Evolutionary conservation across 83 land plant genomes (phyloP).

Genomic region (Diphasiastrum complanatum): DNA sequence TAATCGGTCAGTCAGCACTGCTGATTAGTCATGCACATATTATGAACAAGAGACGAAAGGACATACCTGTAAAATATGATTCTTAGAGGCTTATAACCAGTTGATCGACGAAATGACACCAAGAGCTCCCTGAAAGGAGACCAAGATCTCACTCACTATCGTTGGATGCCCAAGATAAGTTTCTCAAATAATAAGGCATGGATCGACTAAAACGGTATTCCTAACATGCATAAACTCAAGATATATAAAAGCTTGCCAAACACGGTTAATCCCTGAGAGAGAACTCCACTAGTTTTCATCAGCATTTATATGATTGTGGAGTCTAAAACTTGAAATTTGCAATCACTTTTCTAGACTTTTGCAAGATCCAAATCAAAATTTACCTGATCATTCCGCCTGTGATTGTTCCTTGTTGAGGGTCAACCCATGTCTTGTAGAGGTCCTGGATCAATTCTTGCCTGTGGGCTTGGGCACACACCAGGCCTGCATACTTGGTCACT

Average conservation of each 20-base stretch:
- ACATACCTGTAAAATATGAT: conserved; percentile 84
- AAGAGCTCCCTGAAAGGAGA: conserved; percentile 68
- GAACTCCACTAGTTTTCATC: no score
- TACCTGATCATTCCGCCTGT: conserved; percentile 89
- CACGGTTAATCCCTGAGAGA: no score
- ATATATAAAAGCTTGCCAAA: no score
- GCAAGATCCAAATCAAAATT: no score
- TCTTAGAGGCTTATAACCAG: conserved; percentile 87
- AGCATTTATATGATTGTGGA: no score
- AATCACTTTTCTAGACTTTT: no score
- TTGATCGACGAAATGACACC: conserved; percentile 83
- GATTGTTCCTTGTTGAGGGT: conserved; percentile 50
- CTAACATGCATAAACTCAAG: no score
- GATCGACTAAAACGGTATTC: no score
- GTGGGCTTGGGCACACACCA: conserved; percentile 95
- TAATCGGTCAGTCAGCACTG: background rate
- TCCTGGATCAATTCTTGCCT: conserved; percentile 91
- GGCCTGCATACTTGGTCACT: conserved; percentile 89
- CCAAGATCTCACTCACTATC: background rate
- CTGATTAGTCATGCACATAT: background rate
- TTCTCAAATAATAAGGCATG: no score
- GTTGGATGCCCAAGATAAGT: background rate
- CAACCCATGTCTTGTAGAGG: conserved; percentile 61
- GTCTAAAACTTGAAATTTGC: no score
- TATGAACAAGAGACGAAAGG: background rate